Base-by-base conservation (phyloP, 2,329 filamentous ascomycete genomes). In the Aspergillus sp. region DNA sequence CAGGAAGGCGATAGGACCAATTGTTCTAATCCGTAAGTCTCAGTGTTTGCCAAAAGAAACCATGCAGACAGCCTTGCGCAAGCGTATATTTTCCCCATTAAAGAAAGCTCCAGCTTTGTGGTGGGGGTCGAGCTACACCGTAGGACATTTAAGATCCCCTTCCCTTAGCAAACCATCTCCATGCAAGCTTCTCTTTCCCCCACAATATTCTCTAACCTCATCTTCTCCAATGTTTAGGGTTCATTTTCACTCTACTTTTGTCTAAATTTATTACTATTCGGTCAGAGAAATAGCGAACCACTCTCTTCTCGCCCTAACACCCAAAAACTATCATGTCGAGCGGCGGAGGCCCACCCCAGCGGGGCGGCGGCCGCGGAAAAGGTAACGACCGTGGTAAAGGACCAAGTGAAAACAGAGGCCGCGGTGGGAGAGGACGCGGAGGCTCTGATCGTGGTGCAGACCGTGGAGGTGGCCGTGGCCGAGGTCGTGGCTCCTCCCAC, bases 401-500 rank as follows among this genome's bases (percentile, higher is more conserved):
- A 17, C 31, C 17, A 19, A 43, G 21, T 39, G 39, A 37, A 17
- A 25, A 7, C 17, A 47, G 52, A 47, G 63, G 63, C 19, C 60
- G 63, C 44, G 57, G 62, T 12, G 61, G 65, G 31, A 65, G 63
- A 14, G 62, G 63, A 27, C 60, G 43, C 37, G 48, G 46, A 50
- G 64, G 62, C 19, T 52, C 58, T 19, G 61, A 66, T 51, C 64
- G 69, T 55, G 64, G 57, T 6, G 35, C 12, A 37, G 35, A 37
- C 35, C 35, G 35, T 27, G 66, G 64, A 12, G 60, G 35, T 19
- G 56, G 57, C 17, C 55, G 55, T 46, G 58, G 55, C 48, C 49
- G 68, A 6, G 66, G 68, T 51, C 66, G 70, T 39, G 68, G 71
- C 25, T 65, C 60, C 5, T 49, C 58, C 23, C 58, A 51, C 11